Conservation (phyloP, 2,329 filamentous ascomycete genomes). For the Fusarium sp. region DNA sequence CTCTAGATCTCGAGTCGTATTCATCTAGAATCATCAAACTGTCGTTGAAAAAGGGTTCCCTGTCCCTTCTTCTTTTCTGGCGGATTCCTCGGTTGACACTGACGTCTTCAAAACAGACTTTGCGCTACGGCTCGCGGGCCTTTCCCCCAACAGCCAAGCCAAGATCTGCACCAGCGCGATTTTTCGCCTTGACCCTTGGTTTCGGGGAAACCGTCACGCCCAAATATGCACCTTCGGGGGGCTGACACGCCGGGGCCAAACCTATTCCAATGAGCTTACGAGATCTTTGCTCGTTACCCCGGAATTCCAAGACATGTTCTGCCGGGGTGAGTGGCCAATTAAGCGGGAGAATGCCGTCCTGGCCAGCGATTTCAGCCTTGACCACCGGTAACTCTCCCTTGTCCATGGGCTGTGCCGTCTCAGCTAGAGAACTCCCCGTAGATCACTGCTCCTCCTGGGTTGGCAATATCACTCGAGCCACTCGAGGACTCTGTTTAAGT, state of each 20-base stretch:
- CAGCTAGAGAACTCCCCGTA: slow-evolving; percentile 15
- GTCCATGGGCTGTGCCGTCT: slow-evolving; percentile 10
- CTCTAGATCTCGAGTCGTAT: slow-evolving; percentile 1
- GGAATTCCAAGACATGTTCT: background rate
- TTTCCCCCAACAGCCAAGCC: slow-evolving; percentile 5
- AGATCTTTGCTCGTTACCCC: slow-evolving; percentile 1
- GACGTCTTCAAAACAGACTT: slow-evolving; percentile 11
- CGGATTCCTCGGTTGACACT: slow-evolving; percentile 1
- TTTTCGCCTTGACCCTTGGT: slow-evolving; percentile 9
- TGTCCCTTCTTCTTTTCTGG: background rate
- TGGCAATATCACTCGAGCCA: background rate
- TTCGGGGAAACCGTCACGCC: background rate
- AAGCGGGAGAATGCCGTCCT: background rate
- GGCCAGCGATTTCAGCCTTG: background rate
- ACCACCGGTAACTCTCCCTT: background rate
- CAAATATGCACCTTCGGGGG: slow-evolving; percentile 19
- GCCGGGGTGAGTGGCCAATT: background rate
- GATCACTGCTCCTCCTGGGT: slow-evolving; percentile 7
- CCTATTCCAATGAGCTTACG: background rate
- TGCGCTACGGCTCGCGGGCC: slow-evolving; percentile 7
- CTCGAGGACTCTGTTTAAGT: background rate
- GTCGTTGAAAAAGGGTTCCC: background rate
- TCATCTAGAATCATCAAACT: background rate
- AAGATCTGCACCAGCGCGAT: slow-evolving; percentile 28
- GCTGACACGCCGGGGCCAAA: background rate